Percentiles rank a stretch among this genome's conserved stretches.
phyloP scores from a whole-genome alignment of 345 rosid species.

The Bruguiera parviflora region DNA sequence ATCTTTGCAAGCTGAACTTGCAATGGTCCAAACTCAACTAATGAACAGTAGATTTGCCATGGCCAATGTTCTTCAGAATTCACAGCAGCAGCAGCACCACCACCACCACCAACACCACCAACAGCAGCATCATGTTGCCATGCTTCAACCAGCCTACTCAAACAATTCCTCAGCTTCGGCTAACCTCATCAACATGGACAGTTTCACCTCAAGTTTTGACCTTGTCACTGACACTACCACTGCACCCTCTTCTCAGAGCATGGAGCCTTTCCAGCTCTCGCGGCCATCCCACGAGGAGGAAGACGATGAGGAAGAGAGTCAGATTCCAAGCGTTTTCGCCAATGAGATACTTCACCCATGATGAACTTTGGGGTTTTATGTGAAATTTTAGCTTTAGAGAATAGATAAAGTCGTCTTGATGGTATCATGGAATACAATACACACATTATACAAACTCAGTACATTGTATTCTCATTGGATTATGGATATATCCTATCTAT shows the following conservation, averaged over 20 bases:
- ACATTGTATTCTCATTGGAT: too few relatives aligned
- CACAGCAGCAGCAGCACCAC: conserved; percentile 43
- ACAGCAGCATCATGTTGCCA: conserved; percentile 32
- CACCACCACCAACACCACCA: conserved; percentile 35
- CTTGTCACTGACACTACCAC: conserved; percentile 41
- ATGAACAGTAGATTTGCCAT: conserved; percentile 67
- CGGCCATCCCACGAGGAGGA: conserved; percentile 46
- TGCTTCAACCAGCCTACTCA: conserved; percentile 80
- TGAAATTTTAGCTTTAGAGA: not conserved
- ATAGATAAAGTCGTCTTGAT: not conserved
- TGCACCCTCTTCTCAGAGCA: conserved; percentile 48
- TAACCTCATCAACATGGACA: conserved; percentile 53
- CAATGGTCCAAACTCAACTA: conserved; percentile 74
- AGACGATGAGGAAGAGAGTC: conserved; percentile 65
- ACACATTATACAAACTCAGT: not conserved
- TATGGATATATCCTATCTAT: too few relatives aligned
- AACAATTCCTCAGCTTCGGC: conserved; percentile 90
- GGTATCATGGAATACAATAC: not conserved
- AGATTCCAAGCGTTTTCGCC: conserved; percentile 35
- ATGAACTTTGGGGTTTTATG: conserved; percentile 17
- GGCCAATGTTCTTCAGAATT: conserved; percentile 58
- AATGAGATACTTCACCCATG: conserved; percentile 42
- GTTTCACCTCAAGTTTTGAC: conserved; percentile 47
- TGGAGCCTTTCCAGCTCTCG: conserved; percentile 47
- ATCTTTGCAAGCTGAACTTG: conserved; percentile 72